Percentiles rank a stretch among this genome's conserved stretches.
Evolutionary conservation across 371 early-diverging fungal species (phyloP).

Genomic region (Globomyces sp.): DNA sequence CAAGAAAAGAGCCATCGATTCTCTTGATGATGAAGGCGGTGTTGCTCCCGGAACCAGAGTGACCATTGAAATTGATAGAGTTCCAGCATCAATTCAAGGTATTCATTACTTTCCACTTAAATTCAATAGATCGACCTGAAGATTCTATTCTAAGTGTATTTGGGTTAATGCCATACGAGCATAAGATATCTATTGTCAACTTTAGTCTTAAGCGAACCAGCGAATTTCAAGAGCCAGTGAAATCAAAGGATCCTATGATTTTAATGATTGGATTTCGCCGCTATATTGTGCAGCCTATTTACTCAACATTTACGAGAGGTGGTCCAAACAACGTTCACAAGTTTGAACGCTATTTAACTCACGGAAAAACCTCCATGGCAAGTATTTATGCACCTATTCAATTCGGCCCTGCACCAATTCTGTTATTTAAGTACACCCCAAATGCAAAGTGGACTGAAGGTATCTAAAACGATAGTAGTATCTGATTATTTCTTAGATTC

Average conservation of each 20-base stretch:
- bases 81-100: constrained; percentile 64
- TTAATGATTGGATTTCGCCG: constrained; percentile 87
- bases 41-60: constrained; percentile 60
- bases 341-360: constrained; percentile 85
- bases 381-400: constrained; percentile 88
- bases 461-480: neutral
- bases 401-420: constrained; percentile 75
- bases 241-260: constrained; percentile 75
- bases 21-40: constrained; percentile 28
- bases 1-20: constrained; percentile 61
- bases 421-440: constrained; percentile 53
- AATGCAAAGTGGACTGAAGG: constrained; percentile 4
- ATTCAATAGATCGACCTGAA: neutral
- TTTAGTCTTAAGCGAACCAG: constrained; percentile 57
- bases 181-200: constrained; percentile 86
- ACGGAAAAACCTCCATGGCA: constrained; percentile 68
- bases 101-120: constrained; percentile 4
- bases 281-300: constrained; percentile 77
- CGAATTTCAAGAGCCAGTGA: constrained; percentile 33
- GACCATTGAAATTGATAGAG: constrained; percentile 66
- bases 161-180: constrained; percentile 88
- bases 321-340: constrained; percentile 91
- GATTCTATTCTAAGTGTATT: constrained; percentile 39
- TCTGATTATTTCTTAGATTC: neutral
- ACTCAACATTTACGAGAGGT: constrained; percentile 78